Base-by-base conservation (phyloP, 2,329 filamentous ascomycete species). In the Tolypocladium inflatum region DNA sequence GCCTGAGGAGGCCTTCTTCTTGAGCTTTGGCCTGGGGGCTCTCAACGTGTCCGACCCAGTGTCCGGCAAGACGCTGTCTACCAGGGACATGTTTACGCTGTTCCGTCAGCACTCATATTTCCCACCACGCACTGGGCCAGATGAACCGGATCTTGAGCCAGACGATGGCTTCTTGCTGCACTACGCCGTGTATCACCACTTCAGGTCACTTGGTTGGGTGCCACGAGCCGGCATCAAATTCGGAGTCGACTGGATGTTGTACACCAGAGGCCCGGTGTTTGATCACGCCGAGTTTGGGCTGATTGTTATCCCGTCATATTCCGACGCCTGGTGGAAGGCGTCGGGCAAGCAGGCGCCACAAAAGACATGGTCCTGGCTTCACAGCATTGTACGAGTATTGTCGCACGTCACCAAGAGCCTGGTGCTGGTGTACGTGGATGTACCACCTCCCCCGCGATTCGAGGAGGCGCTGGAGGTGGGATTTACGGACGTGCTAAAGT, bases 111-210 rank as follows among this genome's bases (percentile, higher is more conserved):
- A 87, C 64, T 91, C 88, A 0, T 85, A 85, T 65, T 89, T 88
- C 56, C 88, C 89, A 9, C 80, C 86, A 10, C 76, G 77, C 13
- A 63, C 67, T 3, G 69, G 66, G 1, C 65, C 71, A 0, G 64
- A 69, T 3, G 68, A 69, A 15, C 66, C 69, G 9, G 68, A 73
- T 13, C 77, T 91, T 3, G 78, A 81, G 19, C 85, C 91, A 0
- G 91, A 96, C 70, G 90, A 96, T 66, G 81, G 84, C 0, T 99
- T 99, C 71, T 76, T 97, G 23, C 71, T 96, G 1, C 87, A 90
- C 59, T 99, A 97, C 67, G 86, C 85, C 15, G 90, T 90, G 21
- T 99, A 96, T 71, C 94, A 99, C 69, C 93, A 99, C 70, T 99
- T 96, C 75, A 88, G 94, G 42, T 96, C 91, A 0, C 79, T 97